A percentile compares a stretch with the other conserved stretches of the same genome.
Conservation (phyloP, 495 filamentous ascomycete genomes). For the Chlorociboria aeruginascens region DNA sequence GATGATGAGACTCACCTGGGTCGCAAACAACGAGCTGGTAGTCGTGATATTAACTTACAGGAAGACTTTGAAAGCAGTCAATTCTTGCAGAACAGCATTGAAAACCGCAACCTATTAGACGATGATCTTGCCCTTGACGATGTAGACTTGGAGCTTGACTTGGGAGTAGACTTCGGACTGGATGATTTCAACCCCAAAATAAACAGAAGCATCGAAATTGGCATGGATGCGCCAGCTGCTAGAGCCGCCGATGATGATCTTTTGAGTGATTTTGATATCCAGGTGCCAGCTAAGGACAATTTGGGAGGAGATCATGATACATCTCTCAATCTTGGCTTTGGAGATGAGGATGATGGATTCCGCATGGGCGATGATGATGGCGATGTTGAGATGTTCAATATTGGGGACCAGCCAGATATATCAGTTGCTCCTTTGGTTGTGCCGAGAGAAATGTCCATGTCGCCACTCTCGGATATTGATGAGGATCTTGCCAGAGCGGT, state of each 20-base stretch:
- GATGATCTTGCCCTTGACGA: constrained; percentile 41
- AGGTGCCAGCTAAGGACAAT: constrained; percentile 22
- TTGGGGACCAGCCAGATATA: constrained; percentile 36
- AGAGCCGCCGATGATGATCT: constrained; percentile 59
- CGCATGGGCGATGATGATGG: constrained; percentile 47
- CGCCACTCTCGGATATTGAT: constrained; percentile 59
- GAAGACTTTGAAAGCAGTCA: constrained; percentile 52
- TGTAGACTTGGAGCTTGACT: constrained; percentile 44
- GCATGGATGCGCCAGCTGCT: constrained; percentile 62
- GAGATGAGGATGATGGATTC: constrained; percentile 31
- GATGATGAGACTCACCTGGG: constrained; percentile 41
- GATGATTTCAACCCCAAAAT: constrained; percentile 21
- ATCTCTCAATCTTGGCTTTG: constrained; percentile 35
- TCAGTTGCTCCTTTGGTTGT: constrained; percentile 19
- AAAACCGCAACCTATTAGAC: constrained; percentile 18
- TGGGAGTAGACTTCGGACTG: constrained; percentile 43
- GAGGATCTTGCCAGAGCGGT: constrained; percentile 38
- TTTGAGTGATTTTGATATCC: constrained; percentile 47
- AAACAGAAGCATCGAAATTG: constrained; percentile 69
- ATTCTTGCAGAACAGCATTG: constrained; percentile 52
- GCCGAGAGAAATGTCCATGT: constrained; percentile 49
- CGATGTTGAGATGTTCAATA: constrained; percentile 41
- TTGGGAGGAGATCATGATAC: constrained; percentile 28
- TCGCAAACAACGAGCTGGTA: constrained; percentile 45
- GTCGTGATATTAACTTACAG: constrained; percentile 51